Base-by-base conservation (phyloP, 306 rosid species). In the Fagus crenata region DNA sequence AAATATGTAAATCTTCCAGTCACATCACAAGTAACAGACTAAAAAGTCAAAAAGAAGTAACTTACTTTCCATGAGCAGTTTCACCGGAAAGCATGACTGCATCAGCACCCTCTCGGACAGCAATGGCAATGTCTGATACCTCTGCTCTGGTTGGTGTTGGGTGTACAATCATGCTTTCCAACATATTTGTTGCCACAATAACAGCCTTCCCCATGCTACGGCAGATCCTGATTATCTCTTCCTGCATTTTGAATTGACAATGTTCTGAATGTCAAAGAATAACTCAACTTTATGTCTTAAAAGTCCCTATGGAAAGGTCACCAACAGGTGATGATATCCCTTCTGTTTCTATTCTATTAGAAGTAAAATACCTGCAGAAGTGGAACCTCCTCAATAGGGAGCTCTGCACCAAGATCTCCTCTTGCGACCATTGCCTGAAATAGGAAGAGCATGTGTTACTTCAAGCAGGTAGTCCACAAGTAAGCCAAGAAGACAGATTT, bases 161-260 rank as follows among this genome's bases (percentile, higher is more conserved):
- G 75, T 95, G 99, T 77, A 95, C 96, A 82, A 95, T 95, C 99
- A 92, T 95, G 93, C 99, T 95, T 89, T 95, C 99, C 67, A 95
- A 86, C 99, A 95, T 95, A 78, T 95, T 95, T 54, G 99, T 95
- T 46, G 99, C 99, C 63, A 95, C 99, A 85, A 92, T 95, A 75
- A 92, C 99, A 63, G 96, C 96, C 80, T 95, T 95, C 78, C 99
- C 99, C 99, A 95, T 95, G 92, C 99, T 89, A 74, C 97, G 97
- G 59, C 97, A 95, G 74, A 89, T 81, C 77, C 76, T 84, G 78
- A 92, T 92, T 65, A 95, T 95, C 91, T 95, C 97, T 84, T 96
- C 99, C 99, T 96, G 74, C 73, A 81, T 71, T 49, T 64, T 8
- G 7, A 69, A 58, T 63, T 72, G 59, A 67, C 28, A 49, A 63